Base-by-base conservation (phyloP, 2,329 filamentous ascomycete genomes). In the Pyrenophora teres region DNA sequence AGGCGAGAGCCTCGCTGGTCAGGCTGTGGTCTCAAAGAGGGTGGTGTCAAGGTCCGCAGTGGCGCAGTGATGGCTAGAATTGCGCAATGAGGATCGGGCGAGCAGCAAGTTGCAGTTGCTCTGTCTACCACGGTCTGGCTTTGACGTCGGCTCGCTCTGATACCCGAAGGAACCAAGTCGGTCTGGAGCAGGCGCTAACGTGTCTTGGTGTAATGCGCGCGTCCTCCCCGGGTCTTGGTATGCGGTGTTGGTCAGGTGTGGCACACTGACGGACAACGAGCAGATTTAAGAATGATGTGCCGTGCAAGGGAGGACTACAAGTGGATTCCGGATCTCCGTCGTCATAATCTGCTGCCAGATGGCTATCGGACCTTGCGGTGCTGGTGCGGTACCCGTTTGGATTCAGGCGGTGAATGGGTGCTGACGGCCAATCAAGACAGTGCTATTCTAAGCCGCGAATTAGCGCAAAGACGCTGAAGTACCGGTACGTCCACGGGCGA, bases 391-490 rank as follows among this genome's bases (percentile, higher is more conserved):
- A 16, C 38, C 36, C 27, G 51, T 37, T 54, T 44, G 52, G 37
- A 51, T 52, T 45, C 43, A 56, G 52, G 59, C 59, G 59, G 59
- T 62, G 59, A 62, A 62, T 50, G 54, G 45, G 40, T 32, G 36
- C n/a, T 8, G 21, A 45, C 35, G 50, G 62, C 63, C 63, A 66
- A 66, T 66, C 47, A 50, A 16, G 27, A 12, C 27, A 19, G 32
- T 50, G 53, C 49, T 54, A 66, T 64, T 63, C 48, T 66, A 64
- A 66, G 60, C 63, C 35, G 36, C 36, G 41, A 39, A 35, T 52
- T 64, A 59, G 60, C 60, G 55, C 46, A 13, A 32, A 31, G 30
- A 40, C 39, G 44, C 52, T 40, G 35, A 42, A 37, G 15, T 23
- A 53, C 15, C 15, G 15, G 51, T 45, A 51, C 42, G 50, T 50